Base-by-base conservation (phyloP, 495 filamentous ascomycete genomes). In the Podospora australis region DNA sequence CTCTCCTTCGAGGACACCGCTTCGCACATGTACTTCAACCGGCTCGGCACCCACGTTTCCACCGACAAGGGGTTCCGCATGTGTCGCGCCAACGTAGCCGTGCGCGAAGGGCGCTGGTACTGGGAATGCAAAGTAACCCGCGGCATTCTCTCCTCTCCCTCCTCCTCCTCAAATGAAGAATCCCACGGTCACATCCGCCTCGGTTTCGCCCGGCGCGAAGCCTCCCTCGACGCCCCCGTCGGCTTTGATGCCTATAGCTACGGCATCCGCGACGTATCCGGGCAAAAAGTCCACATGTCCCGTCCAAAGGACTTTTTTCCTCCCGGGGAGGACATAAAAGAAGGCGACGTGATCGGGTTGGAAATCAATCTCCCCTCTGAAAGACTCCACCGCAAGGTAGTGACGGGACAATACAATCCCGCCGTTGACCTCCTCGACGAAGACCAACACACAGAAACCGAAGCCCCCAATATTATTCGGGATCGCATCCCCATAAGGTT, bases 231-330 rank as follows among this genome's bases (percentile, higher is more conserved):
- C 56, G 87, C 87, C 11, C 92, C 94, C 8, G 88, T 96, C 10
- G 94, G 94, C 0, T 95, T 90, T 55, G 92, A 99, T 63, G 90
- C 87, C 26, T 97, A 97, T 64, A 92, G 89, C 39, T 99, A 99
- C 62, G 94, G 87, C 16, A 77, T 99, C 46, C 82, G 90, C 17
- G 94, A 97, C 59, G 81, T 88, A 10, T 77, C 81, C 10, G 90
- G 91, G 8, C 88, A 97, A 60, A 91, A 92, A 39, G 84, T 96
- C 19, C 90, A 94, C 67, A 86, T 90, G 70, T 96, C 91, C 48
- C 83, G 92, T 25, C 89, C 91, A 10, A 85, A 87, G 54, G 84
- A 88, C 56, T 92, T 95, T 66, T 88, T 88, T 55, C 84, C 84
- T 1, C 70, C 80, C 30, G 80, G 81, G 26, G 82, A 89, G 64